Conservation (phyloP, 176 grass and related monocot species). For the Lolium multiflorum region DNA sequence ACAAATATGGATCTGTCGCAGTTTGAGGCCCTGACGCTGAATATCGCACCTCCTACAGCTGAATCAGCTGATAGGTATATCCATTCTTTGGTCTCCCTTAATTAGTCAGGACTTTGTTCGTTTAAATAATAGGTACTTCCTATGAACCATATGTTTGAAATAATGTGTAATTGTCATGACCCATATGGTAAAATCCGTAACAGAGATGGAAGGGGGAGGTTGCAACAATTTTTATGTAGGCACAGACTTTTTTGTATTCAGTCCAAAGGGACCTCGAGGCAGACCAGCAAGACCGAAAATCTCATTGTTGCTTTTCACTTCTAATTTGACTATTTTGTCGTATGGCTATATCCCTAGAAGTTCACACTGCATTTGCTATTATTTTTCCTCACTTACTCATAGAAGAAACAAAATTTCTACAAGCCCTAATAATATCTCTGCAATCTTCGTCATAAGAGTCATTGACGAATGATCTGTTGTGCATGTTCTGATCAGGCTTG, state of each 20-base stretch:
- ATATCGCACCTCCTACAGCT: background rate
- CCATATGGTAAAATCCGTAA: background rate
- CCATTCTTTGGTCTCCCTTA: background rate
- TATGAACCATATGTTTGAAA: background rate
- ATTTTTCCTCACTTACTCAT: background rate
- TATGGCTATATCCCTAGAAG: background rate
- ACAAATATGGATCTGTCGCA: background rate
- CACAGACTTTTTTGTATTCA: background rate
- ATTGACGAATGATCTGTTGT: background rate
- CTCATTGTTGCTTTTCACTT: background rate
- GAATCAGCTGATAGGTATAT: slow-evolving; percentile 4
- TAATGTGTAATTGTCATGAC: too few relatives aligned
- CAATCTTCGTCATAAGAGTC: background rate
- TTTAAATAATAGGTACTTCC: background rate
- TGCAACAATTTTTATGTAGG: background rate
- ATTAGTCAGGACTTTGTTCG: background rate
- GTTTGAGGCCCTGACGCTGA: slow-evolving; percentile 4
- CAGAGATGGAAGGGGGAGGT: background rate
- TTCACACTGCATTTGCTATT: background rate
- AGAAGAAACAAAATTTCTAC: background rate
- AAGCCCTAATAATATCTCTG: background rate
- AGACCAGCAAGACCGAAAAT: background rate
- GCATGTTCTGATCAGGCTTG: background rate
- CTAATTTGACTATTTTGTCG: background rate
- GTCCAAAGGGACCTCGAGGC: background rate